phyloP scores from a whole-genome alignment of 495 filamentous ascomycete species.

The Penicillium ochrochloron region DNA sequence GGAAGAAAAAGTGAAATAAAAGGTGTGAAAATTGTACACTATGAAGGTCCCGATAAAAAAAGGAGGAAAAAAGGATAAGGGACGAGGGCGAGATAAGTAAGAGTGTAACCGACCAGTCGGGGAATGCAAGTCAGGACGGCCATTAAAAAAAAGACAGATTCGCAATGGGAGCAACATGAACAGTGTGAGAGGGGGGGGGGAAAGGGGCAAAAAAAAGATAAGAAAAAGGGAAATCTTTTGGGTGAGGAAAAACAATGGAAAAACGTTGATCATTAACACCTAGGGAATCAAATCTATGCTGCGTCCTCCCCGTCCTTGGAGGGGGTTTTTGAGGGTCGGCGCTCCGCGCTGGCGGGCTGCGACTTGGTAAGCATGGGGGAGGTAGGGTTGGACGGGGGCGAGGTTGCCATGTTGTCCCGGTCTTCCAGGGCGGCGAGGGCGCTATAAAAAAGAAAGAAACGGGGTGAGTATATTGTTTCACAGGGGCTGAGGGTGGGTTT shows the following conservation, averaged over 20 bases:
- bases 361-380: constrained; percentile 62
- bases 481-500: background rate
- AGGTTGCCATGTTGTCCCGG: constrained; percentile 60
- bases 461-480: background rate
- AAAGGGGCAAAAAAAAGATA: constrained; percentile 28
- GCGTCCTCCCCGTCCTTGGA: constrained; percentile 50
- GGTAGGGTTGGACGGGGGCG: constrained; percentile 61
- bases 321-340: constrained; percentile 55
- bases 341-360: constrained; percentile 49
- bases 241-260: constrained; percentile 39
- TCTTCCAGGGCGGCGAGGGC: constrained; percentile 62
- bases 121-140: constrained; percentile 38
- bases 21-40: constrained; percentile 44
- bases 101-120: constrained; percentile 38
- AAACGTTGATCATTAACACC: constrained; percentile 53
- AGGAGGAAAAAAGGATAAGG: constrained; percentile 20
- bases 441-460: constrained; percentile 35
- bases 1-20: constrained; percentile 12
- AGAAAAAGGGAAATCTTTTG: constrained; percentile 44
- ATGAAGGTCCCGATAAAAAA: constrained; percentile 30
- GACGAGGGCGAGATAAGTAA: constrained; percentile 18
- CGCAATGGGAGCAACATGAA: constrained; percentile 29
- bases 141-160: constrained; percentile 25
- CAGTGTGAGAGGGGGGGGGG: constrained; percentile 22
- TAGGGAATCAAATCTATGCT: constrained; percentile 52